phyloP scores from a whole-genome alignment of 352 stramenopile genomes.

The Pythium scleroteichum region DNA sequence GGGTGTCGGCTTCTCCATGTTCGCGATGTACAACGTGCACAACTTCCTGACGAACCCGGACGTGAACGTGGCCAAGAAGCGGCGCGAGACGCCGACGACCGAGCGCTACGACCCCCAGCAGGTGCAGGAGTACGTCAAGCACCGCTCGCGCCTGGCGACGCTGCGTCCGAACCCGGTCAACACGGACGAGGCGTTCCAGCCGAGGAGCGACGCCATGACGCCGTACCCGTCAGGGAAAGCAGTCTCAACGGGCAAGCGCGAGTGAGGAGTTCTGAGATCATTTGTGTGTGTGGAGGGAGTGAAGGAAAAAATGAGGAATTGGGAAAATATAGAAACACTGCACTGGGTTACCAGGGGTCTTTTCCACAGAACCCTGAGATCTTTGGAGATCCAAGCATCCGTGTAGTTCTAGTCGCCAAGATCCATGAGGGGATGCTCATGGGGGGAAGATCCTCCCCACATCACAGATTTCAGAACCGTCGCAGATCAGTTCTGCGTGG shows the following conservation, averaged over 20 bases:
- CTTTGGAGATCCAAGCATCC: no score
- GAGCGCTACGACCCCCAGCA: slow-evolving; percentile 35
- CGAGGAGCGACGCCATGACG: slow-evolving; percentile 11
- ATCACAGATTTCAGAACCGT: no score
- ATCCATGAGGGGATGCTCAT: no score
- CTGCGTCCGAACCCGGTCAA: slow-evolving; percentile 33
- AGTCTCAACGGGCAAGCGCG: slow-evolving; percentile 2
- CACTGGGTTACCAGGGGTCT: no score
- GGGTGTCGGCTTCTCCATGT: slow-evolving; percentile 23
- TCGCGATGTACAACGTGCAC: slow-evolving; percentile 34
- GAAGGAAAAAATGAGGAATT: no score
- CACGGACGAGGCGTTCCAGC: slow-evolving; percentile 17
- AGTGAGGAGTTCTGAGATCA: neutral
- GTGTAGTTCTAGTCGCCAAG: no score
- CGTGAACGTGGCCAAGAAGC: slow-evolving; percentile 30
- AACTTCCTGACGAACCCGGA: slow-evolving; percentile 38
- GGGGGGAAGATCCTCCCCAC: no score
- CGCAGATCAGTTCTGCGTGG: no score
- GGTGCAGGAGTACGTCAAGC: slow-evolving; percentile 26
- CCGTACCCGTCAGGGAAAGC: slow-evolving; percentile 15
- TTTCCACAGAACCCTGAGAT: no score
- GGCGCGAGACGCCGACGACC: slow-evolving; percentile 34
- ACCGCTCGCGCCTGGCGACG: slow-evolving; percentile 29
- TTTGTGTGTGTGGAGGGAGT: no score
- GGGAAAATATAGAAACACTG: no score